A percentile compares a stretch with the other conserved stretches of the same genome.
Evolutionary conservation across 805 yeast genomes (phyloP).

Genomic region (Hanseniaspora pseudoguilliermondii): DNA sequence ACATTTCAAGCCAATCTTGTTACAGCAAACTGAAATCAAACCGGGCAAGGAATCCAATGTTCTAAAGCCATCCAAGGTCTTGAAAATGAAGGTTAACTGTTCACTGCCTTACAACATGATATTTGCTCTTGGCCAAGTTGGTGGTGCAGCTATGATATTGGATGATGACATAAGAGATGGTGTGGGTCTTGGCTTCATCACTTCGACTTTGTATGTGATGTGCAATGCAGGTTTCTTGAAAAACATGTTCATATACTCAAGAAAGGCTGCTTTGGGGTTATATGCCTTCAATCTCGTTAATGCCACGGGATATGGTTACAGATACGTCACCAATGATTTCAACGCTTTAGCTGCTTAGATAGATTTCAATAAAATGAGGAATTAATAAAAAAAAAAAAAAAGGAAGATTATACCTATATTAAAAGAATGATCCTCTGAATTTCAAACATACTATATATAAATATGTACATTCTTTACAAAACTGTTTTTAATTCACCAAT

Average conservation of each 20-base stretch:
- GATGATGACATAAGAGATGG: conserved; percentile 73
- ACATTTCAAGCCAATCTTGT: background rate
- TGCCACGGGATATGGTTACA: conserved; percentile 54
- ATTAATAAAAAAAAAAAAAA: background rate
- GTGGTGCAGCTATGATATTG: conserved; percentile 61
- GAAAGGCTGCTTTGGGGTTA: conserved; percentile 50
- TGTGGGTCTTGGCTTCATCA: conserved; percentile 66
- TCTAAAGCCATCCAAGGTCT: conserved; percentile 1
- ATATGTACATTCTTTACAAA: no score
- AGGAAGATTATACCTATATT: no score
- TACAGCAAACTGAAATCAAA: conserved; percentile 10
- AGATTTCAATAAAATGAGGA: background rate
- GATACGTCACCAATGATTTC: conserved; percentile 42
- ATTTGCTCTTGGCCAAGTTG: conserved; percentile 49
- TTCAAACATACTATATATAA: no score
- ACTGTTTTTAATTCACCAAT: conserved; percentile 36
- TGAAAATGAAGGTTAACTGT: conserved; percentile 10
- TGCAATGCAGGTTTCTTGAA: conserved; percentile 55
- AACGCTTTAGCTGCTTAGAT: background rate
- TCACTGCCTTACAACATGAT: conserved; percentile 30
- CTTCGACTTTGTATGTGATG: conserved; percentile 63
- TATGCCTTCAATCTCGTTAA: conserved; percentile 48
- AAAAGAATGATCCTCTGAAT: background rate
- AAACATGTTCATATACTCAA: conserved; percentile 40
- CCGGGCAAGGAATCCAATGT: background rate